A percentile compares a stretch with the other conserved stretches of the same genome.
Conservation (phyloP, 345 rosid genomes). For the Eucalyptus dawsonii region DNA sequence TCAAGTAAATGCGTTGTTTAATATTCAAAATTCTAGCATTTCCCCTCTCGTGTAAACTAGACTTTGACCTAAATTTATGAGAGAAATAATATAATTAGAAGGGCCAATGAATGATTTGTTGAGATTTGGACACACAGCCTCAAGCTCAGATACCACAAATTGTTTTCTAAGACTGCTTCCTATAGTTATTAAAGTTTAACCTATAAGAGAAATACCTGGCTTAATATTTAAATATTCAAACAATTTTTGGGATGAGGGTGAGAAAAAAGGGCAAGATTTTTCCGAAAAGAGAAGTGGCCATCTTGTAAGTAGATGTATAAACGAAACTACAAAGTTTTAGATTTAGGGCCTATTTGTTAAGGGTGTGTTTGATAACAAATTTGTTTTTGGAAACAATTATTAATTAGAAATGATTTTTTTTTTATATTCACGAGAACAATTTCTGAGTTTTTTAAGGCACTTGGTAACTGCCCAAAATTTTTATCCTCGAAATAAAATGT, state of each 20-base stretch:
- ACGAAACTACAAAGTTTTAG: background rate
- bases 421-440: fast-evolving
- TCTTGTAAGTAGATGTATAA: background rate
- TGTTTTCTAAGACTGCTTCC: background rate
- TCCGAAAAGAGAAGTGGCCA: background rate
- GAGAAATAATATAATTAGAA: background rate
- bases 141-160: background rate
- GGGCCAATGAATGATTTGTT: background rate
- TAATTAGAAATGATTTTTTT: too few relatives aligned
- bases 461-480: fast-evolving
- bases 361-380: too few relatives aligned
- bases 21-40: background rate
- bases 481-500: too few relatives aligned
- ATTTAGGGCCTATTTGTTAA: background rate
- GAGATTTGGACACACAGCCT: background rate
- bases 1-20: background rate
- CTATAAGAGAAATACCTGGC: fast-evolving
- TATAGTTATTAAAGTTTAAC: background rate
- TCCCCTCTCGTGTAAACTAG: fast-evolving
- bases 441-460: fast-evolving
- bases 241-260: background rate
- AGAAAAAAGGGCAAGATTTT: background rate
- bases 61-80: background rate
- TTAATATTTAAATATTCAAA: background rate
- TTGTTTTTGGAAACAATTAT: too few relatives aligned